Conservation (phyloP, 2,329 filamentous ascomycete species). For the Dactylellina sp. region DNA sequence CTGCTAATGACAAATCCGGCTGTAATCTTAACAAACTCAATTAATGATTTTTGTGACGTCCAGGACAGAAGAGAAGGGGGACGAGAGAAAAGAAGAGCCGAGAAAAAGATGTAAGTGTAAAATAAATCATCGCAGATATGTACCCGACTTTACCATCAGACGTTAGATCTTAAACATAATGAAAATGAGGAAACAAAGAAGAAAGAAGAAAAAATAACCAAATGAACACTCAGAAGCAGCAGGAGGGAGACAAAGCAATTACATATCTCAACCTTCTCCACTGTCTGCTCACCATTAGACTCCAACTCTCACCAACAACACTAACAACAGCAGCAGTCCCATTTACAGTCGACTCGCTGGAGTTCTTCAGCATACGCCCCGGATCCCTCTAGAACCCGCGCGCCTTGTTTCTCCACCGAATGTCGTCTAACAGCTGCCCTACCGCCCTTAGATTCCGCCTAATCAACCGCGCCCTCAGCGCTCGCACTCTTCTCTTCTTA, state of each 20-base stretch:
- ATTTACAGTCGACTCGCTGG: conserved; percentile 26
- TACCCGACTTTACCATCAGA: conserved; percentile 11
- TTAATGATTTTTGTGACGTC: too few relatives aligned
- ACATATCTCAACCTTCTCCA: conserved; percentile 1
- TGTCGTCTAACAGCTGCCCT: conserved; percentile 34
- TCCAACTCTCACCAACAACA: too few relatives aligned
- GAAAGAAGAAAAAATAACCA: conserved; percentile 4
- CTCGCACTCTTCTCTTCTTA: conserved; percentile 39
- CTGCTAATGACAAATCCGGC: background rate
- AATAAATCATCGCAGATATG: conserved; percentile 15
- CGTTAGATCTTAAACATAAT: conserved; percentile 14
- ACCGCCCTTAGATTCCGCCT: conserved; percentile 35
- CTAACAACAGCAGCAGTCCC: background rate
- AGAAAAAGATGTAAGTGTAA: conserved; percentile 5
- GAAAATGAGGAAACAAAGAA: background rate
- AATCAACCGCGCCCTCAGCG: conserved; percentile 39
- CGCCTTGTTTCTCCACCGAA: conserved; percentile 49
- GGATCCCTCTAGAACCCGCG: conserved; percentile 50
- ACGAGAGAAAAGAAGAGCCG: background rate
- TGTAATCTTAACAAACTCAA: conserved; percentile 6
- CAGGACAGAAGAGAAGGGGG: too few relatives aligned
- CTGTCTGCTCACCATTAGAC: too few relatives aligned
- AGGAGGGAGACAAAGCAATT: conserved; percentile 5
- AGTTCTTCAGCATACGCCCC: conserved; percentile 6
- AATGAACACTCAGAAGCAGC: background rate